Conservation (phyloP, 257 asterid species). For the Hygrophila difformis region DNA sequence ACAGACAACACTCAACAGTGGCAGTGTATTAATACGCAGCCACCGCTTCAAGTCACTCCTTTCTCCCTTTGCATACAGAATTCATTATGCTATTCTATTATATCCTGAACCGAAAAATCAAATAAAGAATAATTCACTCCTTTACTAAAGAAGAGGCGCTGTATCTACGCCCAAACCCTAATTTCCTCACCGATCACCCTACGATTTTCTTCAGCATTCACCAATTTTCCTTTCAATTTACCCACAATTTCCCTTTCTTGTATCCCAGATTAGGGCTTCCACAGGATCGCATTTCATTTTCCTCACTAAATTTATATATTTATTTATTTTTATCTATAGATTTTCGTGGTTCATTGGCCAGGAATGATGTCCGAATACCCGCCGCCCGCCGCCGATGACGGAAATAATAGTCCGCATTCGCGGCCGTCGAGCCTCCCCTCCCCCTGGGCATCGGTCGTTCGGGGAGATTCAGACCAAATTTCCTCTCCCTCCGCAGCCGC, state of each 20-base stretch:
- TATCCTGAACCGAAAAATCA: too few relatives aligned
- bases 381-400: constrained; percentile 26
- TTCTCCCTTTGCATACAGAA: too few relatives aligned
- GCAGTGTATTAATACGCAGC: too few relatives aligned
- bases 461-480: constrained; percentile 38
- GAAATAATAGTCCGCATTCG: constrained; percentile 23
- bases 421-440: constrained; percentile 30
- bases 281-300: not conserved
- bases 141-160: too few relatives aligned
- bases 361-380: constrained; percentile 22
- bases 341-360: constrained; percentile 2
- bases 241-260: not conserved
- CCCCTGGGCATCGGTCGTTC: constrained; percentile 62
- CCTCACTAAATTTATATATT: too few relatives aligned
- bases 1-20: too few relatives aligned
- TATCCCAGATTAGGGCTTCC: not conserved
- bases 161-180: constrained; percentile 40
- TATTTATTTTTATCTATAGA: not conserved
- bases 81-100: too few relatives aligned
- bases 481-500: constrained; percentile 21
- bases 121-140: too few relatives aligned
- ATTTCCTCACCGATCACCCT: constrained; percentile 19
- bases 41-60: too few relatives aligned
- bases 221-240: constrained; percentile 3
- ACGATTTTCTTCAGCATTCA: too few relatives aligned